A percentile compares a stretch with the other conserved stretches of the same genome.
These are phyloP conservation scores for Beauveria brongniartii DNA, from an alignment of 2,329 filamentous ascomycete genomes.

Conservation along the genomic window DNA sequence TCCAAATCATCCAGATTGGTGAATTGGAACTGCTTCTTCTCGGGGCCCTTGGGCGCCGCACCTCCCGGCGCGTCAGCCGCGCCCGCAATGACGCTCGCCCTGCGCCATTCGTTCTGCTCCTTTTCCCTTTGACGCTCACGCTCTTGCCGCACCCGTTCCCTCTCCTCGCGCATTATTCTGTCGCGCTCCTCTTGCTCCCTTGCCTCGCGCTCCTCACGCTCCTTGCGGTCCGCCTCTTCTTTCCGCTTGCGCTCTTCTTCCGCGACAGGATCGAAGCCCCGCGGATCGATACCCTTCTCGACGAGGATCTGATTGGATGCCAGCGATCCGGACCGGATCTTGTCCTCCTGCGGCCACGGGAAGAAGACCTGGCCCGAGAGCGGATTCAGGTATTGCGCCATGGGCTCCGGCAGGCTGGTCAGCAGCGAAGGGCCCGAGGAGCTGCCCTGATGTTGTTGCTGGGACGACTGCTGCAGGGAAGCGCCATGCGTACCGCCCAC, in stretches of 20 bases:
- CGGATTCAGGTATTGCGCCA: conserved; percentile 46
- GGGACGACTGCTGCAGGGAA: conserved; percentile 10
- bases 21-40: conserved; percentile 50
- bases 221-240: conserved; percentile 41
- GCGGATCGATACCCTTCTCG: conserved; percentile 55
- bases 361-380: conserved; percentile 53
- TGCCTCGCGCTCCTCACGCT: conserved; percentile 39
- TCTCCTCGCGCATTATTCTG: conserved; percentile 30
- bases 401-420: conserved; percentile 39
- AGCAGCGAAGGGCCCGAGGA: conserved; percentile 19
- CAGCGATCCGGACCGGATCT: conserved; percentile 61
- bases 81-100: conserved; percentile 26
- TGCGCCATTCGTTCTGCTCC: conserved; percentile 34
- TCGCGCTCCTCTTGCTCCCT: conserved; percentile 39
- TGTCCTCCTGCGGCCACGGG: conserved; percentile 68
- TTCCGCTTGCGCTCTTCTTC: conserved; percentile 43
- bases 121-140: conserved; percentile 34
- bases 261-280: conserved; percentile 47
- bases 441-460: conserved; percentile 25
- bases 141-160: conserved; percentile 32
- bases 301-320: conserved; percentile 54
- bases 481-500: conserved; percentile 6
- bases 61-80: conserved; percentile 19
- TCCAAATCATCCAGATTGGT: conserved; percentile 45
- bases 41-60: conserved; percentile 21